These are phyloP conservation scores for Lentinus brumalis DNA, from an alignment of 768 basidiomycete genomes.

Conservation along the genomic window DNA sequence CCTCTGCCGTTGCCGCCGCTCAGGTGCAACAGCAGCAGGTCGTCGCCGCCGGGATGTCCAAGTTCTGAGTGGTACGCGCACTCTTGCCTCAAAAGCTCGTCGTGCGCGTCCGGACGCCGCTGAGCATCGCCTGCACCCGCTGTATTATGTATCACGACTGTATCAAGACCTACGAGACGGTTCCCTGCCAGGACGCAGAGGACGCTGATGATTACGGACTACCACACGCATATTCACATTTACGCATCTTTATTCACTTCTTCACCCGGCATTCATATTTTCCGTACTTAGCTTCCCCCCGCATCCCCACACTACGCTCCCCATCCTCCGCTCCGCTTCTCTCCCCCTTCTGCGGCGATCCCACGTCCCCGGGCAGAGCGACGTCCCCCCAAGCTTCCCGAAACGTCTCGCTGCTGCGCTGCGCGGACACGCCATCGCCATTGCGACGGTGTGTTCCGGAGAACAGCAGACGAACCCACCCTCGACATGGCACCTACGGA, in stretches of 20 bases:
- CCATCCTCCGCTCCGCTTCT: constrained; percentile 10
- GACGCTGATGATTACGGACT: constrained; percentile 49
- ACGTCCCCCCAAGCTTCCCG: constrained; percentile 22
- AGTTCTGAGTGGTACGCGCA: constrained; percentile 21
- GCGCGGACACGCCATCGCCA: constrained; percentile 37
- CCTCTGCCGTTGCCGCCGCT: constrained; percentile 56
- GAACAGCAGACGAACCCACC: constrained; percentile 19
- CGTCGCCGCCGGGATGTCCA: constrained; percentile 49
- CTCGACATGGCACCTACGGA: constrained; percentile 55
- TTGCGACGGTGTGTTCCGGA: constrained; percentile 16
- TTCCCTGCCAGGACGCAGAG: constrained; percentile 58
- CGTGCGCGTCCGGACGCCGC: constrained; percentile 27
- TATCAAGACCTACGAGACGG: constrained; percentile 30
- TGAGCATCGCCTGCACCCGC: constrained; percentile 33
- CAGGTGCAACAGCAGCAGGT: constrained; percentile 36
- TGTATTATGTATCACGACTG: constrained; percentile 35
- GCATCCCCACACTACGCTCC: constrained; percentile 2
- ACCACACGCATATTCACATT: constrained; percentile 36
- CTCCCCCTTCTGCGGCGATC: constrained; percentile 20
- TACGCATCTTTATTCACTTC: constrained; percentile 35
- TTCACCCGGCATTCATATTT: constrained; percentile 23
- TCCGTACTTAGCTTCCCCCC: not conserved
- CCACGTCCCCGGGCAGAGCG: constrained; percentile 22
- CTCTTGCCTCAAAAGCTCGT: constrained; percentile 28
- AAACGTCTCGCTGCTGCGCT: constrained; percentile 60